Percentiles rank a stretch among this genome's conserved stretches.
Evolutionary conservation across 306 rosid species (phyloP).

Genomic region (Purshia tridentata): DNA sequence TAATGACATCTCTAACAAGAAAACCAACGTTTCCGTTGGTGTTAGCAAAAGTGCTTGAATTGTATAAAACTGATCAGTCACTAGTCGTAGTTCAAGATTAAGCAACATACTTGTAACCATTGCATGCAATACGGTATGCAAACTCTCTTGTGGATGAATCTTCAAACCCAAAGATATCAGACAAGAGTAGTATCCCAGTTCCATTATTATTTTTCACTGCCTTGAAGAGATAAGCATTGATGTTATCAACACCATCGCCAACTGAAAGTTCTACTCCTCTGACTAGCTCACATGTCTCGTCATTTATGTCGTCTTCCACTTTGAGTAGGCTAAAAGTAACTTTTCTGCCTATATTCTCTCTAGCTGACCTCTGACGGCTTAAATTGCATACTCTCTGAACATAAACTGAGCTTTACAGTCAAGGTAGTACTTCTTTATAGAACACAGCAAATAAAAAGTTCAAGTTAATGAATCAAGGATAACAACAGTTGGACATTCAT

Average conservation of each 20-base stretch:
- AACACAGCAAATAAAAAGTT: neutral
- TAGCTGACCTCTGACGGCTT: conserved; percentile 29
- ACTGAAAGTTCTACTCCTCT: conserved; percentile 68
- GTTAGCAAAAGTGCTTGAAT: too few species aligned
- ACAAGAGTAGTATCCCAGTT: conserved; percentile 68
- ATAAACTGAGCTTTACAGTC: conserved; percentile 55
- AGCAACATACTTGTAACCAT: conserved; percentile 70
- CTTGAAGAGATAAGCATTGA: conserved; percentile 64
- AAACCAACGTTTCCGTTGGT: too few species aligned
- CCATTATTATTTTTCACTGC: conserved; percentile 82
- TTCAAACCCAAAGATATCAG: conserved; percentile 68
- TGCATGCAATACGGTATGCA: conserved; percentile 80
- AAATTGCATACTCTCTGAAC: conserved; percentile 49
- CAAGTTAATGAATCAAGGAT: neutral
- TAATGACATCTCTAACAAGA: neutral
- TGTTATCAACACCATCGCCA: conserved; percentile 49
- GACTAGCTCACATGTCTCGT: conserved; percentile 73
- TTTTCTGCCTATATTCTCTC: conserved; percentile 27
- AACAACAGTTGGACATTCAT: neutral
- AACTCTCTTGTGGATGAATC: conserved; percentile 71
- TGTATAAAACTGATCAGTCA: neutral
- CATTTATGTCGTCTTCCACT: conserved; percentile 44
- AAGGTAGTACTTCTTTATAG: conserved; percentile 21
- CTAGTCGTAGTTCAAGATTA: conserved; percentile 7
- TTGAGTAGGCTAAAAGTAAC: conserved; percentile 44